These are phyloP conservation scores for Quercus engelmannii DNA, from an alignment of 306 rosid genomes.

Conservation along the genomic window DNA sequence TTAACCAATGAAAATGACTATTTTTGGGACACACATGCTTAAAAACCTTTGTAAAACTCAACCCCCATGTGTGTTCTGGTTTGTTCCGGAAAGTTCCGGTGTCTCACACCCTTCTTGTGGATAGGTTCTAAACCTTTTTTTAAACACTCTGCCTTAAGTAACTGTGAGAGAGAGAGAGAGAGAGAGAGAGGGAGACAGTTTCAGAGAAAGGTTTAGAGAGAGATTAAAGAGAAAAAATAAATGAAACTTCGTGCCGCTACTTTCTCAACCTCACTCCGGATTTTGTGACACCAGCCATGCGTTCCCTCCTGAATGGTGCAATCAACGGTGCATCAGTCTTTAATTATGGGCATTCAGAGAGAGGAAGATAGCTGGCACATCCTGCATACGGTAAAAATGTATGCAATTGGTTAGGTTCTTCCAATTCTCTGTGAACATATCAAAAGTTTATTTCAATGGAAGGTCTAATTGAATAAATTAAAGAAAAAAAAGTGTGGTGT, in stretches of 20 bases:
- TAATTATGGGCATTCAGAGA: conserved; percentile 1
- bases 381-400: no score
- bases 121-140: conserved; percentile 47
- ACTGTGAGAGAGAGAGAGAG: conserved; percentile 10
- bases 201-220: conserved; percentile 8
- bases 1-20: conserved; percentile 23
- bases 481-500: no score
- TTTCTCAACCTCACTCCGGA: conserved; percentile 49
- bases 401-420: no score
- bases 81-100: conserved; percentile 43
- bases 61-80: conserved; percentile 50
- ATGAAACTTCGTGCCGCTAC: conserved; percentile 60
- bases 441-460: no score
- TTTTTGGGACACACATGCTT: conserved; percentile 13
- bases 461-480: no score
- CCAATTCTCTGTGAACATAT: no score
- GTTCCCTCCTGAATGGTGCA: conserved; percentile 59
- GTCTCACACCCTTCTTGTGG: conserved; percentile 1
- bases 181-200: conserved; percentile 25
- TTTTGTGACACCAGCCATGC: conserved; percentile 55
- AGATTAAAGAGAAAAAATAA: conserved; percentile 14
- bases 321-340: conserved; percentile 60
- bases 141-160: conserved; percentile 5
- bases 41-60: neutral
- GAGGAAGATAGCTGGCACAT: neutral